A percentile compares a stretch with the other conserved stretches of the same genome.
Evolutionary conservation across 2,329 filamentous ascomycete genomes (phyloP).

Genomic region (Cladosporium colombiae): DNA sequence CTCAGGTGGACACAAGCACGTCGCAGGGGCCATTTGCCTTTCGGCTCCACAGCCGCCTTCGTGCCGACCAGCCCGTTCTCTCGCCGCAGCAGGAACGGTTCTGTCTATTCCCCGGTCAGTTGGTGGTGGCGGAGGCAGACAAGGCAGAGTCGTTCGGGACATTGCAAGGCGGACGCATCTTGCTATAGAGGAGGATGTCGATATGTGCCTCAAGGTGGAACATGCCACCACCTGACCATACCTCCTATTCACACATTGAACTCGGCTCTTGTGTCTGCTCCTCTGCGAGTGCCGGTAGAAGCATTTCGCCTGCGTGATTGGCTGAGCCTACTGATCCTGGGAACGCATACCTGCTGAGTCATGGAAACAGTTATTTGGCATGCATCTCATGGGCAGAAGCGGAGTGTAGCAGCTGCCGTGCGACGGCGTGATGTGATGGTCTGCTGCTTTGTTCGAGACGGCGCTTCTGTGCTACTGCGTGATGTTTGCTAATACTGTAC

Average conservation of each 20-base stretch:
- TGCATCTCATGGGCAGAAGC: not conserved
- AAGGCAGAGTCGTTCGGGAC: not conserved
- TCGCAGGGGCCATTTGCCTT: not conserved
- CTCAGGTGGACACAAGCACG: conserved; percentile 15
- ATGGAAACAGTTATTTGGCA: not conserved
- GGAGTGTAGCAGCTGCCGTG: not conserved
- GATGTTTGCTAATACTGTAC: not conserved
- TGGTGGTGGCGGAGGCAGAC: not conserved
- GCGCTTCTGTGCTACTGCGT: not conserved
- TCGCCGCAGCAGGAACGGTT: not conserved
- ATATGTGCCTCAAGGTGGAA: not conserved
- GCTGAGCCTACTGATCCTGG: not conserved
- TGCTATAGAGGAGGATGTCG: not conserved
- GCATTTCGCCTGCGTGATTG: not conserved
- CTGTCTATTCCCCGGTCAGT: not conserved
- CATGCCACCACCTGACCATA: not conserved
- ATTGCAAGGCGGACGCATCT: not conserved
- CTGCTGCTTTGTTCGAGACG: conserved; percentile 10
- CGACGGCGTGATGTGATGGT: not conserved
- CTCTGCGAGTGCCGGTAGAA: not conserved
- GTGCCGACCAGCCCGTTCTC: conserved; percentile 9
- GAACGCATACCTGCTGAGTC: not conserved
- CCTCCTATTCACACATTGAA: not conserved
- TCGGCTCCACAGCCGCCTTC: conserved; percentile 11
- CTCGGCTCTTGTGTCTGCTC: not conserved